Evolutionary conservation across 1,284 basidiomycete genomes (phyloP).

Genomic region (Psilocybe mexicana): DNA sequence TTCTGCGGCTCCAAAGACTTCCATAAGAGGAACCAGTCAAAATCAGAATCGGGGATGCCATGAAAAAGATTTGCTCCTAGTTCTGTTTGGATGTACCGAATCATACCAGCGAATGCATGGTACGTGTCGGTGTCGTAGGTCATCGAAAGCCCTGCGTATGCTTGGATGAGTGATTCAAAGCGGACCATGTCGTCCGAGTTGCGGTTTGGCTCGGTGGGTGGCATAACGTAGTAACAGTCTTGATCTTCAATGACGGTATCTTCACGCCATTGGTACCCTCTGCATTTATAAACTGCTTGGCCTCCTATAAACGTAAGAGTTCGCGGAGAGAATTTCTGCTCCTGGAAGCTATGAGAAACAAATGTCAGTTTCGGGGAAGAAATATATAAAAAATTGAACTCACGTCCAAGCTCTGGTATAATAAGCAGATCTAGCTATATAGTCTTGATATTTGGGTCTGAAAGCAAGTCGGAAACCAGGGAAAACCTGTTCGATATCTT

Average conservation of each 20-base stretch:
- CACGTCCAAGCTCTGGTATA: constrained; percentile 16
- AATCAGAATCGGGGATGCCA: constrained; percentile 11
- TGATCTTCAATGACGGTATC: constrained; percentile 11
- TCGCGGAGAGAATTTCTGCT: constrained; percentile 9
- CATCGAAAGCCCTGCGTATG: constrained; percentile 8
- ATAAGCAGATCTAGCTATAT: constrained; percentile 1
- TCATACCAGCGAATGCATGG: constrained; percentile 12
- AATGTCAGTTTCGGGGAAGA: not conserved
- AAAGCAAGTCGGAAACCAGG: constrained; percentile 10
- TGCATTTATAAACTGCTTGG: constrained; percentile 9
- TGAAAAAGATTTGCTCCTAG: constrained; percentile 9
- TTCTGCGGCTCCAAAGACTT: not conserved
- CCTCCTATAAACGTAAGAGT: constrained; percentile 13
- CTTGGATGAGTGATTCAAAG: constrained; percentile 4
- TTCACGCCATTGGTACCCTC: constrained; percentile 11
- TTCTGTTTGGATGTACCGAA: constrained; percentile 4
- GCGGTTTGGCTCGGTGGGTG: not conserved
- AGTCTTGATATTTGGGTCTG: constrained; percentile 6
- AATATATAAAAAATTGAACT: not conserved
- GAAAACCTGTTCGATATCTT: constrained; percentile 11
- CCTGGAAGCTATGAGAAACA: constrained; percentile 8
- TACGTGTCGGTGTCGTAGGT: constrained; percentile 12
- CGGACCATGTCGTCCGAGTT: constrained; percentile 8
- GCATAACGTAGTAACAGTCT: not conserved
- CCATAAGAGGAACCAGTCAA: constrained; percentile 19